These are phyloP conservation scores for Kazachstania bromeliacearum DNA, from an alignment of 805 yeast species.

Conservation along the genomic window DNA sequence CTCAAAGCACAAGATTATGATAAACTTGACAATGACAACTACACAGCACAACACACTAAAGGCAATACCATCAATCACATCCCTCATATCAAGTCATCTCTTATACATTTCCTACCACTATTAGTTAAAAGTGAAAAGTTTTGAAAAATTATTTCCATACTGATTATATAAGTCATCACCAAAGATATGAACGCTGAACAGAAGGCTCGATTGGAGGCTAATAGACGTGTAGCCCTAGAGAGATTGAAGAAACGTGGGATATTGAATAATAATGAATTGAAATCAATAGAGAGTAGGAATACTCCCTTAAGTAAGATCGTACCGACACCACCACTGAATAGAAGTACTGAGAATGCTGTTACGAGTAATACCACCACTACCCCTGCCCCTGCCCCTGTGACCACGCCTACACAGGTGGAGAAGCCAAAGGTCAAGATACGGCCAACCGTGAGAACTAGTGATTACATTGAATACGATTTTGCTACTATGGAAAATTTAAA, in stretches of 20 bases:
- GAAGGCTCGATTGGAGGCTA: conserved; percentile 40
- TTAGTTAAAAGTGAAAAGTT: no score
- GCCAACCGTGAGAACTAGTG: conserved; percentile 48
- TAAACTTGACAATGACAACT: no score
- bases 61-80: no score
- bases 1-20: no score
- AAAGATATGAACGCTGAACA: conserved; percentile 28
- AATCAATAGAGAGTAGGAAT: conserved; percentile 19
- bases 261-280: conserved; percentile 15
- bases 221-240: conserved; percentile 53
- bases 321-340: conserved; percentile 3
- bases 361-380: not conserved
- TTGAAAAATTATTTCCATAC: no score
- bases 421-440: conserved; percentile 19
- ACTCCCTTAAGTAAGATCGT: conserved; percentile 2
- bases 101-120: no score
- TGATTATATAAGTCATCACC: no score
- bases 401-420: not conserved
- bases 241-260: conserved; percentile 41
- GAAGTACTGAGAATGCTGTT: not conserved
- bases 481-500: conserved; percentile 80
- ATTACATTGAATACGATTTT: conserved; percentile 78
- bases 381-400: not conserved
- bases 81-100: no score
- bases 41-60: no score